Evolutionary conservation across 2,329 filamentous ascomycete species (phyloP).

Genomic region (Penicillium griseofulvum): DNA sequence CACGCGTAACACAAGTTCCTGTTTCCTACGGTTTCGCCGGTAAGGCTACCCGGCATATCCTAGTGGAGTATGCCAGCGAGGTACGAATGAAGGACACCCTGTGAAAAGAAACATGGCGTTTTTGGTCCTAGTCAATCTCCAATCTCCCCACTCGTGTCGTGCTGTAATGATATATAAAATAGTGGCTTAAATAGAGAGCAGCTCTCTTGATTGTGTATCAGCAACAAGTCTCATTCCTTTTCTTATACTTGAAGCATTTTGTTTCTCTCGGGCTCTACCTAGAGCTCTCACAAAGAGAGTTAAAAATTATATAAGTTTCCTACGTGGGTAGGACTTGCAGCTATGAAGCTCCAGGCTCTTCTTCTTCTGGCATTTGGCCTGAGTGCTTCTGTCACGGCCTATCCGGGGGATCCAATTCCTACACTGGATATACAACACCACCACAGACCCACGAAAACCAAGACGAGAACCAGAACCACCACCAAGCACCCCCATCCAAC

Average conservation of each 20-base stretch:
- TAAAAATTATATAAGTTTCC: background rate
- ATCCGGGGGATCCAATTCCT: background rate
- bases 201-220: background rate
- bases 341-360: conserved; percentile 8
- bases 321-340: background rate
- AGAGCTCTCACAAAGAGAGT: background rate
- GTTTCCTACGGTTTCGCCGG: background rate
- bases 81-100: conserved; percentile 1
- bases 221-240: background rate
- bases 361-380: conserved; percentile 7
- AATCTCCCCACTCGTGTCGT: background rate
- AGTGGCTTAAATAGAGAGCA: background rate
- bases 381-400: background rate
- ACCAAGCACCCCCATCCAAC: background rate
- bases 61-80: background rate
- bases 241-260: background rate
- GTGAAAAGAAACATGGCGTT: background rate
- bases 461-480: background rate
- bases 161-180: background rate
- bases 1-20: background rate
- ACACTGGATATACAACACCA: background rate
- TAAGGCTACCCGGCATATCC: conserved; percentile 4
- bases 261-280: background rate
- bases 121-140: background rate
- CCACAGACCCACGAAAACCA: background rate